Evolutionary conservation across 177 flowering plant species (phyloP).

Genomic region (Tripterygium wilfordii): DNA sequence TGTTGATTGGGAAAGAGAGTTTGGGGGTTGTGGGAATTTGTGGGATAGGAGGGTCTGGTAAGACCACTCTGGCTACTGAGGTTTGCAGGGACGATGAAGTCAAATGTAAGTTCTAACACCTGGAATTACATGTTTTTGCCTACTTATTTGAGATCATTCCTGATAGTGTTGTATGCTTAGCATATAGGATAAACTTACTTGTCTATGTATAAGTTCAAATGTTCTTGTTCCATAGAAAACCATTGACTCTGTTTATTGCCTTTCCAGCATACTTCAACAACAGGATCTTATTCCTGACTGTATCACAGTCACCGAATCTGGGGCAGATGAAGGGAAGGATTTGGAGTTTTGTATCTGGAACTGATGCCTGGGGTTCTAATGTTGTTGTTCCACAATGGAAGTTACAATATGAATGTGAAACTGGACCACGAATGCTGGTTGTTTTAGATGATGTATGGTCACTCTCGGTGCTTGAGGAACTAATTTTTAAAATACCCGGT

Average conservation of each 20-base stretch:
- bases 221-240: too few species aligned
- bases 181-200: too few species aligned
- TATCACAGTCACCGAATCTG: conserved; percentile 72
- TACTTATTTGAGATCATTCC: not conserved
- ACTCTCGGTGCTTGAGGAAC: conserved; percentile 39
- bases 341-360: conserved; percentile 35
- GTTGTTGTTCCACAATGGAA: conserved; percentile 30
- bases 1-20: conserved; percentile 37
- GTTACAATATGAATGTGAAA: conserved; percentile 17
- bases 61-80: conserved; percentile 71
- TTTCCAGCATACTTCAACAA: conserved; percentile 48
- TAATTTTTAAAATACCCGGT: conserved; percentile 22
- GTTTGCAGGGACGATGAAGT: conserved; percentile 49
- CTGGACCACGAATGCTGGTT: conserved; percentile 25
- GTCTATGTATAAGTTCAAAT: too few species aligned
- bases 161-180: too few species aligned
- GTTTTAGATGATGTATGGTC: conserved; percentile 82
- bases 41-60: conserved; percentile 83
- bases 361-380: conserved; percentile 4
- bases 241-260: too few species aligned
- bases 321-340: conserved; percentile 46
- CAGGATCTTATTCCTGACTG: conserved; percentile 62
- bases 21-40: conserved; percentile 44
- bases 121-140: not conserved
- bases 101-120: conserved; percentile 30